A percentile compares a stretch with the other conserved stretches of the same genome.
Conservation (phyloP, 2,329 filamentous ascomycete genomes). For the Colletotrichum viniferum region DNA sequence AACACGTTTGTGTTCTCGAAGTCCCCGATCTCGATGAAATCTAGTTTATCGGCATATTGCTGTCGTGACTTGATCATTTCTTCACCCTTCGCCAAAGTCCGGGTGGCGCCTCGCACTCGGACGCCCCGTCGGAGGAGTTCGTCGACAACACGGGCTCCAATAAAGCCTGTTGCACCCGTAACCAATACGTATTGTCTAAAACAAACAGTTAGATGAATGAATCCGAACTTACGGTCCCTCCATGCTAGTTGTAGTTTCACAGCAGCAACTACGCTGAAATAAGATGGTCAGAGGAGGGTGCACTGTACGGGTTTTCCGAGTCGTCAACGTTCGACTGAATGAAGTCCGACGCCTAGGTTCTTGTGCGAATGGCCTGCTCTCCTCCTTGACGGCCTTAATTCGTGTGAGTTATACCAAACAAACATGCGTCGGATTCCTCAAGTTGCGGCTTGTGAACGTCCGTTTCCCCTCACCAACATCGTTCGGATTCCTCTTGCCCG, state of each 20-base stretch:
- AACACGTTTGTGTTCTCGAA: conserved; percentile 42
- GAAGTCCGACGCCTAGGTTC: too few species aligned
- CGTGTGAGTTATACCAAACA: too few species aligned
- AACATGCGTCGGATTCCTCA: background rate
- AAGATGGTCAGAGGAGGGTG: background rate
- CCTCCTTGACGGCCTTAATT: too few species aligned
- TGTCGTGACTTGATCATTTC: conserved; percentile 40
- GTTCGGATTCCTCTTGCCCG: background rate
- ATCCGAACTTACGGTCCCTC: background rate
- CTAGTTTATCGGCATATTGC: conserved; percentile 37
- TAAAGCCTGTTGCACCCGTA: conserved; percentile 9
- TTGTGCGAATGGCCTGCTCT: too few species aligned
- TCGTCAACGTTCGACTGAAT: too few species aligned
- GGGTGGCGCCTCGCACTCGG: conserved; percentile 33
- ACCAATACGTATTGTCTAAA: conserved; percentile 4
- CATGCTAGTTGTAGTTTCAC: background rate
- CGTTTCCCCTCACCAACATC: background rate
- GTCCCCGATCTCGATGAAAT: conserved; percentile 47
- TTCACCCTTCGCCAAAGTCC: conserved; percentile 32
- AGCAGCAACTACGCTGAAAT: too few species aligned
- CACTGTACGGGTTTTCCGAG: too few species aligned
- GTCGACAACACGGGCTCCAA: conserved; percentile 38
- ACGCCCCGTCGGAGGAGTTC: conserved; percentile 31
- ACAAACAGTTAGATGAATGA: accelerated
- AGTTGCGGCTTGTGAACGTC: background rate